Percentiles rank a stretch among this genome's conserved stretches.
phyloP scores from a whole-genome alignment of 441 rosid species.

The Jatropha podagrica region DNA sequence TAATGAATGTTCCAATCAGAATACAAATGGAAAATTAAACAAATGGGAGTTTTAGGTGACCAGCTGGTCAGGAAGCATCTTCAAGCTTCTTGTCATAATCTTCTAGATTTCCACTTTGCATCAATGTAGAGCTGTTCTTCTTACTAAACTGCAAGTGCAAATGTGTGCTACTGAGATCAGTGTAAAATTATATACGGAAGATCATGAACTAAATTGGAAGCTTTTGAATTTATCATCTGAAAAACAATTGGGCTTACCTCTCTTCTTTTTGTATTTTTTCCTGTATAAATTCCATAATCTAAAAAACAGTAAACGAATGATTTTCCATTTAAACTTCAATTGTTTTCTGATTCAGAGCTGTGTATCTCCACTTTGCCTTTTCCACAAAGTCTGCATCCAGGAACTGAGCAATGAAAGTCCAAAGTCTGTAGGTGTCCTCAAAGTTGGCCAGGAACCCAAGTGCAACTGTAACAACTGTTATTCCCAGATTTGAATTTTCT shows the following conservation, averaged over 20 bases:
- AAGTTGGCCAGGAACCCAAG: slow-evolving; percentile 82
- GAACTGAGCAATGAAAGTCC: slow-evolving; percentile 81
- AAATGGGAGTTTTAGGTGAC: not conserved
- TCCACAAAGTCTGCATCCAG: slow-evolving; percentile 90
- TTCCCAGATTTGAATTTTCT: slow-evolving; percentile 42
- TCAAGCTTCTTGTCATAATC: not conserved
- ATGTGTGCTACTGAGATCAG: not conserved
- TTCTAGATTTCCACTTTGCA: not conserved
- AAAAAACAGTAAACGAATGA: slow-evolving; percentile 5
- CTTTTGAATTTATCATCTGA: slow-evolving; percentile 2
- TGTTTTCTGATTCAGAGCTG: slow-evolving; percentile 61
- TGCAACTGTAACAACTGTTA: slow-evolving; percentile 70
- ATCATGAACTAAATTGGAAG: not conserved
- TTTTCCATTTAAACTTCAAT: slow-evolving; percentile 46
- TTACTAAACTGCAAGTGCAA: not conserved
- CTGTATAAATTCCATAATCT: not conserved
- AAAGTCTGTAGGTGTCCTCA: slow-evolving; percentile 74
- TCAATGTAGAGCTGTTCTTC: not conserved
- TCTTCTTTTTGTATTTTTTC: not conserved
- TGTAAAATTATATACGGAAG: not conserved
- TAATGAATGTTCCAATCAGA: not conserved
- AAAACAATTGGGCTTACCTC: slow-evolving; percentile 2
- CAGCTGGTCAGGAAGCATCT: slow-evolving; percentile 5
- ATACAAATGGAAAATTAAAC: not conserved
- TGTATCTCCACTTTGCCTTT: slow-evolving; percentile 75